phyloP scores from a whole-genome alignment of 805 yeast genomes.

The Schwanniomyces sp. region DNA sequence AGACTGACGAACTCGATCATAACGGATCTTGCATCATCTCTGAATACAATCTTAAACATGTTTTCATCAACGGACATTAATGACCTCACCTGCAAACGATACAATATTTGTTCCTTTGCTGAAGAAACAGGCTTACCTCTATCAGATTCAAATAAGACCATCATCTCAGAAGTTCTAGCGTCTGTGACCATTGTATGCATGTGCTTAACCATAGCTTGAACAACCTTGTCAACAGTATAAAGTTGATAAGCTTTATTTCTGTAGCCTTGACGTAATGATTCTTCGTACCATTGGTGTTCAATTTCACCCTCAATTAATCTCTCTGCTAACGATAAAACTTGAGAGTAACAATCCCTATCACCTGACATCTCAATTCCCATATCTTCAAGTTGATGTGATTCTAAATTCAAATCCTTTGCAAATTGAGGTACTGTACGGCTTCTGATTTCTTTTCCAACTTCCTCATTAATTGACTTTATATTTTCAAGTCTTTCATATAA shows the following conservation, averaged over 20 bases:
- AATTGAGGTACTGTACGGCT: constrained; percentile 65
- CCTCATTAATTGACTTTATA: constrained; percentile 67
- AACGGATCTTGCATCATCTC: constrained; percentile 51
- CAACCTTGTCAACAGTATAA: constrained; percentile 90
- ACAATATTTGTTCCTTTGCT: constrained; percentile 84
- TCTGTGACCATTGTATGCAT: constrained; percentile 83
- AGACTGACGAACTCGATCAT: constrained; percentile 81
- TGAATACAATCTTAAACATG: constrained; percentile 83
- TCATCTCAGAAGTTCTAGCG: constrained; percentile 73
- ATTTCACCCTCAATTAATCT: constrained; percentile 83
- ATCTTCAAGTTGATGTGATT: constrained; percentile 78
- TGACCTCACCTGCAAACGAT: constrained; percentile 83
- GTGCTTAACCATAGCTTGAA: constrained; percentile 72
- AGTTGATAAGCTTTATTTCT: constrained; percentile 90
- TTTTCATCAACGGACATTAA: constrained; percentile 81
- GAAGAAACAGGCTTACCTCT: constrained; percentile 63
- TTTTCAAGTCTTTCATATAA: constrained; percentile 79
- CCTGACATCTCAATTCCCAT: constrained; percentile 74
- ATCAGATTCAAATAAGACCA: constrained; percentile 80
- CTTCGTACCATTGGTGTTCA: constrained; percentile 95
- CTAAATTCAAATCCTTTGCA: constrained; percentile 82
- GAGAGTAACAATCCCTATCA: constrained; percentile 64
- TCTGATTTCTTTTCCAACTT: constrained; percentile 71
- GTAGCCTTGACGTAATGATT: constrained; percentile 90
- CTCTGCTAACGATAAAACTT: constrained; percentile 72